Percentiles rank a stretch among this genome's conserved stretches.
Conservation (phyloP, 1,139 yeast species). For the Pneumocystis oryctolagi region DNA sequence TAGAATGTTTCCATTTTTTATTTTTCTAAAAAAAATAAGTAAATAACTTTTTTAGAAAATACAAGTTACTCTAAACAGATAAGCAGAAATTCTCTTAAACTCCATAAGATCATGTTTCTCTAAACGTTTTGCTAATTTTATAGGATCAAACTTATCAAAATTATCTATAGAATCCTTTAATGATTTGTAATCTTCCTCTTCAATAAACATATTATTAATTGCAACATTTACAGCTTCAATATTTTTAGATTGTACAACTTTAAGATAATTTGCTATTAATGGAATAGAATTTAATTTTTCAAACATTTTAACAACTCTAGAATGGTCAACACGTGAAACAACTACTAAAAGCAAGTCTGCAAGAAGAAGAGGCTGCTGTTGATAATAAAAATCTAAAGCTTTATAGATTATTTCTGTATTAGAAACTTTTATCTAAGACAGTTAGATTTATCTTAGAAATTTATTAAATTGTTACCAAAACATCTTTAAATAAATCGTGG, state of each 20-base stretch:
- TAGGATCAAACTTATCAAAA: constrained; percentile 79
- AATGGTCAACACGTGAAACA: constrained; percentile 83
- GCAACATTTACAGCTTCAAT: constrained; percentile 86
- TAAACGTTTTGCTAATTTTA: constrained; percentile 81
- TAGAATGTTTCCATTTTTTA: constrained; percentile 83
- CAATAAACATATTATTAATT: constrained; percentile 85
- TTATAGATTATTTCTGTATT: constrained; percentile 93
- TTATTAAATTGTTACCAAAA: constrained; percentile 36
- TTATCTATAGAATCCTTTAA: constrained; percentile 75
- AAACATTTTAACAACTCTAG: constrained; percentile 90
- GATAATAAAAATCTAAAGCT: constrained; percentile 86
- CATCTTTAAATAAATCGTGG: constrained; percentile 84
- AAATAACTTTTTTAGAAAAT: too few relatives aligned
- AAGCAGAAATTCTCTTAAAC: constrained; percentile 92
- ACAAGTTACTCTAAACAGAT: constrained; percentile 47
- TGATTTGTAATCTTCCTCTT: constrained; percentile 90
- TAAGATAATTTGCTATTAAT: constrained; percentile 83
- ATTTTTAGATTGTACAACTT: constrained; percentile 81
- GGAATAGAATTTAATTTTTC: constrained; percentile 93
- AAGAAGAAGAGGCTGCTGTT: constrained; percentile 80
- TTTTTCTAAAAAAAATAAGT: constrained; percentile 34
- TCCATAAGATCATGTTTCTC: constrained; percentile 83
- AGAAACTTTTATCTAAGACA: constrained; percentile 46
- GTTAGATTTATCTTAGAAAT: not conserved
- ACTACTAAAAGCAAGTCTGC: constrained; percentile 74